Base-by-base conservation (phyloP, 352 stramenopile species). In the Peronospora belbahrii region DNA sequence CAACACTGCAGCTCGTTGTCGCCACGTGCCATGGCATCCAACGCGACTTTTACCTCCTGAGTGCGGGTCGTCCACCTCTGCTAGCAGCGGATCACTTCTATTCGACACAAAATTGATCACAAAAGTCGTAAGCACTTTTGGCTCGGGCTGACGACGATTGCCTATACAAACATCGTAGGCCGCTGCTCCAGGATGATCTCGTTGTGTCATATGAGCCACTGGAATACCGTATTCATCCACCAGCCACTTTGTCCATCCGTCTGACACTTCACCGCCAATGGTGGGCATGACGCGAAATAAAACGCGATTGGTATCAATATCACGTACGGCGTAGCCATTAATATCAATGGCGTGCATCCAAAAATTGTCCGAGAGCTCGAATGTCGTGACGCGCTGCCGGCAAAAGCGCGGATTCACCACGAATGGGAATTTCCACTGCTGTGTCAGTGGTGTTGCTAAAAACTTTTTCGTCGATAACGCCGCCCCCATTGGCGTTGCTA, bases 381-480 rank as follows among this genome's bases (percentile, higher is more conserved):
- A 36, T 28, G 59, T 68, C 44, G 58, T 65, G 17, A 56, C 42
- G 30, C 55, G 65, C 11, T 53, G 38, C 4, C 52, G 54, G 35
- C 65, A 65, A 42, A 75, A 75, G 40, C 65, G 65, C 14, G 51
- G 62, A 48, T 62, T 71, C 10, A 75, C 57, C 25, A 62, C 52
- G 46, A 67, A 70, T 33, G 65, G 65, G 42, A 72, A 75, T 37
- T 68, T 64, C 58, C 55, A 68, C 43, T 75, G 65, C 48, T 57
- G 42, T 11, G 43, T 32, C 18, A 75, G 52, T 17, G 62, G 61
- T 25, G 52, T 59, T 8, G 48, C 45, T 36, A 75, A 45, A 35
- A 68, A 65, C 42, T 62, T 63, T 42, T 69, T 36, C 42, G 59
- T 65, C 28, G 58, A 67, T 18, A 69, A 19, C 3, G 46, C 39